Evolutionary conservation across 2,329 filamentous ascomycete genomes (phyloP).

Genomic region (Elsinoe perseae): DNA sequence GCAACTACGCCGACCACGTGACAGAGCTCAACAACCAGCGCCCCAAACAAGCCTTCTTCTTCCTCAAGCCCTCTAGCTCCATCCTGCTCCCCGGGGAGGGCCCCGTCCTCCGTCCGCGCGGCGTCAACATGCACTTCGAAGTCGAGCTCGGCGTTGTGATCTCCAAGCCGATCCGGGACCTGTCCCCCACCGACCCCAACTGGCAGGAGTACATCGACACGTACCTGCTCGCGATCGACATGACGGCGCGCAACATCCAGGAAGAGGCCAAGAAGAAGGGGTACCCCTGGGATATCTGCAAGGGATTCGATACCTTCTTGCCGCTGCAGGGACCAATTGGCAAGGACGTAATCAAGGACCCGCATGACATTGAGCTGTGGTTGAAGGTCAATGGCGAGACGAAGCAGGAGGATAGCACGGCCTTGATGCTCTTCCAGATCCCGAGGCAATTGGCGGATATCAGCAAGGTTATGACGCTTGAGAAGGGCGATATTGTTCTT

Average conservation of each 20-base stretch:
- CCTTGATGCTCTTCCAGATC: conserved; percentile 88
- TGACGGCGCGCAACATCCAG: conserved; percentile 93
- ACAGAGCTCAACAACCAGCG: conserved; percentile 78
- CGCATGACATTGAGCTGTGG: conserved; percentile 80
- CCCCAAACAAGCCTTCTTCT: conserved; percentile 97
- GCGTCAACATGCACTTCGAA: conserved; percentile 86
- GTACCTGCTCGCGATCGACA: conserved; percentile 89
- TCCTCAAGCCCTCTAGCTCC: conserved; percentile 86
- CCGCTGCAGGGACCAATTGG: conserved; percentile 75
- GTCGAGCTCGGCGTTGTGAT: conserved; percentile 88
- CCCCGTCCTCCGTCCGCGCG: conserved; percentile 71
- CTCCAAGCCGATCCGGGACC: conserved; percentile 68
- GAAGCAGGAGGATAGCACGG: conserved; percentile 80
- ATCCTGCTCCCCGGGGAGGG: conserved; percentile 73
- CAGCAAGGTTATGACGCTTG: conserved; percentile 86
- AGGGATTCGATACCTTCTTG: conserved; percentile 96
- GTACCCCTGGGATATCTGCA: conserved; percentile 90
- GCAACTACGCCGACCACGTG: conserved; percentile 97
- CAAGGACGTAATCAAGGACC: conserved; percentile 73
- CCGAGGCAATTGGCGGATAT: conserved; percentile 84
- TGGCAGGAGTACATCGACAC: conserved; percentile 76
- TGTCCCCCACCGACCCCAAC: conserved; percentile 65
- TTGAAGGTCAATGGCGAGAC: conserved; percentile 72
- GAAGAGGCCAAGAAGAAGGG: conserved; percentile 96
- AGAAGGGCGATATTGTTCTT: conserved; percentile 84